Conservation (phyloP, 1,139 yeast species). For the Sugiyamaella castrensis region DNA sequence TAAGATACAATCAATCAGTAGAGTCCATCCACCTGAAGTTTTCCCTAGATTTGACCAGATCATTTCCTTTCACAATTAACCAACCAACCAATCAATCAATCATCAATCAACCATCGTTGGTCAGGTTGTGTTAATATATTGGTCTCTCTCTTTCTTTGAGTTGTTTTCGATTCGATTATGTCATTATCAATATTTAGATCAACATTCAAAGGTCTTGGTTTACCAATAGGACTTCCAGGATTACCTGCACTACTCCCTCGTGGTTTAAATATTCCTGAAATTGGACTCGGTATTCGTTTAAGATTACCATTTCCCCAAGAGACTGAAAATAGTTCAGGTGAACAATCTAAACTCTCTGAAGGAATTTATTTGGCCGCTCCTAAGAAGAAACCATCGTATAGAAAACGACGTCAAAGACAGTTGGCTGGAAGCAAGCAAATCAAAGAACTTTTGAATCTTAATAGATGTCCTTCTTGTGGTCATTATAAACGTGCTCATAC, state of each 20-base stretch:
- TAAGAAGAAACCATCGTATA: slow-evolving; percentile 85
- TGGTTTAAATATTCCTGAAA: slow-evolving; percentile 19
- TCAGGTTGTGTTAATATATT: too few species aligned
- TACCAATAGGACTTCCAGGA: not conserved
- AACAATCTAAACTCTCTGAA: slow-evolving; percentile 31
- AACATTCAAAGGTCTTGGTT: slow-evolving; percentile 4
- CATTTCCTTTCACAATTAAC: too few species aligned
- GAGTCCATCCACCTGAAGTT: too few species aligned
- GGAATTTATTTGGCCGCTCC: slow-evolving; percentile 87
- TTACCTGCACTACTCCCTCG: slow-evolving; percentile 23
- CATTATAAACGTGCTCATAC: slow-evolving; percentile 85
- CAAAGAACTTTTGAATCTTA: slow-evolving; percentile 69
- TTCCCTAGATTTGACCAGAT: too few species aligned
- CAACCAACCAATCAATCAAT: not conserved
- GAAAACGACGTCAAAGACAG: slow-evolving; percentile 77
- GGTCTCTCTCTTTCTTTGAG: too few species aligned
- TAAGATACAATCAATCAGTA: not conserved
- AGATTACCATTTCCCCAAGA: slow-evolving; percentile 12
- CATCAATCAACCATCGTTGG: too few species aligned
- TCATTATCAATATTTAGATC: slow-evolving; percentile 4
- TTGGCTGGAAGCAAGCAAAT: slow-evolving; percentile 82
- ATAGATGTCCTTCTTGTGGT: slow-evolving; percentile 95
- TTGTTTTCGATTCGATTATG: not conserved
- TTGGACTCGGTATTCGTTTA: slow-evolving; percentile 19
- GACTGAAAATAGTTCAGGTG: not conserved